Conservation (phyloP, 805 yeast genomes). For the Barnettozyma pratensis region DNA sequence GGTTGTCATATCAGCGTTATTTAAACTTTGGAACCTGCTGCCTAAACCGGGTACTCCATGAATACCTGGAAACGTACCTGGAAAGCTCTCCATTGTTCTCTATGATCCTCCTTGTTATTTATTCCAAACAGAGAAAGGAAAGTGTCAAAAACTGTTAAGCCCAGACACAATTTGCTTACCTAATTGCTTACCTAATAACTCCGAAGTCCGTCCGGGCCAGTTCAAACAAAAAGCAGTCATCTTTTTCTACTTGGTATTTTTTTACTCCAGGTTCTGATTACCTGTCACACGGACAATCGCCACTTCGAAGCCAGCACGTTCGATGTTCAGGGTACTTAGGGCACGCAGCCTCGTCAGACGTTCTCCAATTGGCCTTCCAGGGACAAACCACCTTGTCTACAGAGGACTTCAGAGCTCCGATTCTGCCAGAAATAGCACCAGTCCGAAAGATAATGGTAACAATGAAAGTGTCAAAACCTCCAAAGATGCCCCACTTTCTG, state of each 20-base stretch:
- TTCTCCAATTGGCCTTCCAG: neutral
- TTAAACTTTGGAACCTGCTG: no score
- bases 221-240: neutral
- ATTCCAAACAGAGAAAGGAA: no score
- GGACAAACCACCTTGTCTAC: no score
- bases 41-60: neutral
- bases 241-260: neutral
- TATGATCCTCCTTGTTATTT: no score
- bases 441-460: neutral
- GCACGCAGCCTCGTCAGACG: neutral
- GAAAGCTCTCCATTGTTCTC: conserved; percentile 16
- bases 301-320: neutral
- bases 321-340: neutral
- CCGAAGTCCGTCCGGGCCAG: neutral
- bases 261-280: neutral
- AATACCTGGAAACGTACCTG: conserved; percentile 20
- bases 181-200: neutral
- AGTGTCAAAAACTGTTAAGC: no score
- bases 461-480: neutral
- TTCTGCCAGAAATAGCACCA: neutral
- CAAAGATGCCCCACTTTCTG: neutral
- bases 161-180: no score
- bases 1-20: no score
- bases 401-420: conserved; percentile 1
- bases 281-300: neutral